Base-by-base conservation (phyloP, 495 filamentous ascomycete genomes). In the Achaetomiella virescens region DNA sequence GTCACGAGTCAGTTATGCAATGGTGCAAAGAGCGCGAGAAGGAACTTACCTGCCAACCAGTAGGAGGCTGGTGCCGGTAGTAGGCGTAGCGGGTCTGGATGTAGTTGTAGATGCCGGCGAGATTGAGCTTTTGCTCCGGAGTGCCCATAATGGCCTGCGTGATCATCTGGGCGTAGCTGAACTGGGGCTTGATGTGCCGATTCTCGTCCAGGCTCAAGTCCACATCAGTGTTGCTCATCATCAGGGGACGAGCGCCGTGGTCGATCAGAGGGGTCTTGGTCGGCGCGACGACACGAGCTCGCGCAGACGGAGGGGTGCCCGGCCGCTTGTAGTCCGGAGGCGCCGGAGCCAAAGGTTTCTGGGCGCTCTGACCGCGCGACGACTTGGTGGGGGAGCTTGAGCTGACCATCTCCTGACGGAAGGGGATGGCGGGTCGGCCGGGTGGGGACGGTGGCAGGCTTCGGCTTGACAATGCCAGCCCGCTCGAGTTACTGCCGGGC, bases 141-240 rank as follows among this genome's bases (percentile, higher is more conserved):
- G 84, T 89, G 25, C 83, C 84, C 52, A 96, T 81, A 52, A 98
- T 96, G 2, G 93, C 95, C 70, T 96, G 91, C 11, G 89, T 91
- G 66, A 98, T 98, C 76, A 98, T 80, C 63, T 93, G 85, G n/a
- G 93, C 90, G 70, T 98, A 98, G 69, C 91, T 97, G 72, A 86
- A 95, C 33, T 88, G 86, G 11, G 93, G 93, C 70, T 98, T 98
- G 64, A 96, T 78, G 59, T 97, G 90, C 65, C 86, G 86, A 52
- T 87, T 84, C 17, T 81, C 77, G 53, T 97, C 91, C 35, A 83
- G 75, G 58, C 87, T 88, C 64, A 96, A 87, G 70, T 98, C 91
- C 54, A 97, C 84, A 54, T 81, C 75, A 40, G 64, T 71, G 33
- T 72, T 67, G 53, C 66, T 76, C 72, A 78, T 75, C 56, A 80